Percentiles rank a stretch among this genome's conserved stretches.
These are phyloP conservation scores for Penicillium sp. DNA, from an alignment of 2,329 filamentous ascomycete species.

Conservation along the genomic window DNA sequence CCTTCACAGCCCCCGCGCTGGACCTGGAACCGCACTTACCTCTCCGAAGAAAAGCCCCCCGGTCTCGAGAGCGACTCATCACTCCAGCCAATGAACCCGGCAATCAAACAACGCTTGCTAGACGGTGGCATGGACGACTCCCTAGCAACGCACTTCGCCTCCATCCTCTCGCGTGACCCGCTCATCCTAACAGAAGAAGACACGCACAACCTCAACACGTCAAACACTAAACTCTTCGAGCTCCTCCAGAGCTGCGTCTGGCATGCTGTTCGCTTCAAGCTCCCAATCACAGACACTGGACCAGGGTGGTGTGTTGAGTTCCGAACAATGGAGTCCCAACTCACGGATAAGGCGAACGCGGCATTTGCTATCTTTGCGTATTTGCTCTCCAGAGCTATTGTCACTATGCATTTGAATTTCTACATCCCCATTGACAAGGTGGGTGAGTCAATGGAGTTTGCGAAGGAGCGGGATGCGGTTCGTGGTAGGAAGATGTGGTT, in stretches of 20 bases:
- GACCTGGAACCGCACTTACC: slow-evolving; percentile 61
- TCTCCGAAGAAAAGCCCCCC: slow-evolving; percentile 63
- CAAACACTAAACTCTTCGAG: slow-evolving; percentile 13
- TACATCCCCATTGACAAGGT: slow-evolving; percentile 81
- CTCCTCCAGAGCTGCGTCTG: slow-evolving; percentile 17
- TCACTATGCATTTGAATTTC: slow-evolving; percentile 84
- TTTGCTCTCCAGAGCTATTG: slow-evolving; percentile 78
- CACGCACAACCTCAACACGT: slow-evolving; percentile 6
- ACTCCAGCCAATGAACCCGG: slow-evolving; percentile 6
- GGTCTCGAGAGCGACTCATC: background rate
- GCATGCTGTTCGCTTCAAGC: slow-evolving; percentile 19
- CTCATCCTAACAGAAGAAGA: slow-evolving; percentile 14
- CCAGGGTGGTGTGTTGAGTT: slow-evolving; percentile 94
- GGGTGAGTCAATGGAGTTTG: slow-evolving; percentile 88
- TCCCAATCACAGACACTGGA: slow-evolving; percentile 67
- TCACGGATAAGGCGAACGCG: slow-evolving; percentile 92
- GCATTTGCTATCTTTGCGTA: slow-evolving; percentile 91
- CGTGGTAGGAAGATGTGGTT: slow-evolving; percentile 77
- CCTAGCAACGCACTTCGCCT: slow-evolving; percentile 17
- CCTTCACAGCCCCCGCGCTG: slow-evolving; percentile 7
- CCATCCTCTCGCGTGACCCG: slow-evolving; percentile 13
- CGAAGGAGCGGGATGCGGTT: slow-evolving; percentile 75
- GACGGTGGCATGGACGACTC: slow-evolving; percentile 21
- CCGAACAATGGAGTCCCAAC: slow-evolving; percentile 89
- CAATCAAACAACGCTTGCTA: slow-evolving; percentile 10